These are phyloP conservation scores for Annulohypoxylon bovei DNA, from an alignment of 495 filamentous ascomycete genomes.

Conservation along the genomic window DNA sequence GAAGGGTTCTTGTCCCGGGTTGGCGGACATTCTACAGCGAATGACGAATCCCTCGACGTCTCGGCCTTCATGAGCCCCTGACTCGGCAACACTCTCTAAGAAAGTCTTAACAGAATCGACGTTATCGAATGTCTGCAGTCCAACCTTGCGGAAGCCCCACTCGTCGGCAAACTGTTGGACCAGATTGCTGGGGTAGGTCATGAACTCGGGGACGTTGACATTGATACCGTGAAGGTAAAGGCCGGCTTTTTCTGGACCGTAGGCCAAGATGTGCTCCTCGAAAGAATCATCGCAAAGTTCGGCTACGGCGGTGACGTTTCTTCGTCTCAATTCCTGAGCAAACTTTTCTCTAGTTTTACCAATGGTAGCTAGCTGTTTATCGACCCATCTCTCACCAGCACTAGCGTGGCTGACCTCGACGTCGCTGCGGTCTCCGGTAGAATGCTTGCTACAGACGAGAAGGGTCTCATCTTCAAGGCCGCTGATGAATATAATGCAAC, in stretches of 20 bases:
- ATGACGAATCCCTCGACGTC: slow-evolving; percentile 98
- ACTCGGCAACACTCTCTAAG: slow-evolving; percentile 82
- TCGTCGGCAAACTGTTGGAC: slow-evolving; percentile 89
- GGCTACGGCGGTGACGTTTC: slow-evolving; percentile 92
- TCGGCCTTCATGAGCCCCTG: slow-evolving; percentile 84
- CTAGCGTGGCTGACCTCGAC: slow-evolving; percentile 78
- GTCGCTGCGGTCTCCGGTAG: slow-evolving; percentile 80
- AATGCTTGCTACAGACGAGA: slow-evolving; percentile 97
- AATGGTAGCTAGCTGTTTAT: slow-evolving; percentile 76
- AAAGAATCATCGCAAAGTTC: slow-evolving; percentile 97
- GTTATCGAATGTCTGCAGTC: slow-evolving; percentile 80
- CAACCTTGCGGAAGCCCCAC: slow-evolving; percentile 93
- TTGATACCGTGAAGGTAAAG: slow-evolving; percentile 97
- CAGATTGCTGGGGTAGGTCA: slow-evolving; percentile 78
- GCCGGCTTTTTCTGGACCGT: slow-evolving; percentile 82
- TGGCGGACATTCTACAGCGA: slow-evolving; percentile 73
- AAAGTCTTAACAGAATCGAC: slow-evolving; percentile 77
- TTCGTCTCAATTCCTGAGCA: slow-evolving; percentile 73
- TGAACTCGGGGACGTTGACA: slow-evolving; percentile 88
- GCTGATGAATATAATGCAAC: slow-evolving; percentile 97
- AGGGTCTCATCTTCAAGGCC: slow-evolving; percentile 87
- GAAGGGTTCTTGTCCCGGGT: slow-evolving; percentile 56
- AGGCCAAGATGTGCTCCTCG: slow-evolving; percentile 96
- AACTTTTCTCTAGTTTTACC: slow-evolving; percentile 82
- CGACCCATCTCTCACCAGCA: slow-evolving; percentile 86